Base-by-base conservation (phyloP, 352 stramenopile genomes). In the Plasmopara viticola region DNA sequence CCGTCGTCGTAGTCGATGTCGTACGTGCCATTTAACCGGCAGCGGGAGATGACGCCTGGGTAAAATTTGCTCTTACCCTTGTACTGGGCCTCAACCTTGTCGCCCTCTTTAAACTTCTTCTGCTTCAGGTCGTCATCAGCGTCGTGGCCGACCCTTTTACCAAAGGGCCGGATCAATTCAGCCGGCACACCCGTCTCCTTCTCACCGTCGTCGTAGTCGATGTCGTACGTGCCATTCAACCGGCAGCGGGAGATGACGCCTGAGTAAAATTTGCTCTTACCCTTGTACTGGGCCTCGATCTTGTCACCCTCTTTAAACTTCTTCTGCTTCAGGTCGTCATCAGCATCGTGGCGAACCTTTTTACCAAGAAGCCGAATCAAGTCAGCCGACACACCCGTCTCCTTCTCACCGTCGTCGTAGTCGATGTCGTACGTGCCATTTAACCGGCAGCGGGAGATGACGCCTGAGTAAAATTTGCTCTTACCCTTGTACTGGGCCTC, bases 141-240 rank as follows among this genome's bases (percentile, higher is more conserved):
- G n/a, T n/a, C n/a, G n/a, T n/a, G n/a, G n/a, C n/a, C n/a, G n/a
- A n/a, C n/a, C 20, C 3, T 25, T 25, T 25, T 25, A 18, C 14
- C 17, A 42, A 71, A 34, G 25, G 44, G 9, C 52, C 35, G 35
- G 35, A 41, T 41, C 35, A 41, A 15, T 8, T 41, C 35, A 15
- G 35, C 35, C 35, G 35, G 3, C 35, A 41, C 35, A 8, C 35
- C 35, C 35, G 35, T 25, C 20, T 25, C 20, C 20, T 25, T 25
- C 20, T 25, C 20, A 25, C 20, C 20, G 20, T 64, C 25, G 31
- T 93, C 72, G 44, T 87, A 93, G 42, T 81, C 63, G 45, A 94
- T 79, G 37, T 90, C 71, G 43, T 83, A 94, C 0, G 76, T 90
- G 0, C 79, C 84, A 46, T 89, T 80, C n/a, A 74, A 52, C 2